phyloP scores from a whole-genome alignment of 495 filamentous ascomycete species.

The Cairneyella variabilis region DNA sequence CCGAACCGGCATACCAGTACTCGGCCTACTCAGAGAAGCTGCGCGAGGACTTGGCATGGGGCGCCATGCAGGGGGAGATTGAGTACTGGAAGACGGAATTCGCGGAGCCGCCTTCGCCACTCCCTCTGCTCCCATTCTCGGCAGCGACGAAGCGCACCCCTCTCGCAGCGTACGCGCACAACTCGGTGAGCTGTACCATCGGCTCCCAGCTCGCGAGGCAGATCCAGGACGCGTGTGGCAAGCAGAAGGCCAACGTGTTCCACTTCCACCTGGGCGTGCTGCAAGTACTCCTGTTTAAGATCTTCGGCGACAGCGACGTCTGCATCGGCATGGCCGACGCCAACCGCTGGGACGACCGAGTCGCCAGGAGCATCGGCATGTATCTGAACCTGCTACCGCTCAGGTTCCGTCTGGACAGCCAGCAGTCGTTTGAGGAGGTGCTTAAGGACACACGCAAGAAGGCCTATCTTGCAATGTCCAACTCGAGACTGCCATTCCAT shows the following conservation, averaged over 20 bases:
- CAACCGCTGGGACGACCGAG: conserved; percentile 21
- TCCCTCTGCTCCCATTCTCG: conserved; percentile 35
- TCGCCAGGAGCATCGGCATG: conserved; percentile 16
- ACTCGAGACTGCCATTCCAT: conserved; percentile 42
- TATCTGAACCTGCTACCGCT: conserved; percentile 27
- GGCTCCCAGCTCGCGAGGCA: neutral
- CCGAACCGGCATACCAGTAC: conserved; percentile 8
- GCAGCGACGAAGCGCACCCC: neutral
- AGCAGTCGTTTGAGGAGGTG: conserved; percentile 9
- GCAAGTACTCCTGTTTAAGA: conserved; percentile 19
- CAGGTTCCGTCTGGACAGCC: conserved; percentile 2
- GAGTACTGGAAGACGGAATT: conserved; percentile 37
- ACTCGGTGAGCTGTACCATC: neutral
- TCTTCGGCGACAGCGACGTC: conserved; percentile 28
- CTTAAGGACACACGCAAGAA: neutral
- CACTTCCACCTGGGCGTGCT: conserved; percentile 31
- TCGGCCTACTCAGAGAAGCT: conserved; percentile 21
- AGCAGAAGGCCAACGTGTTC: conserved; percentile 17
- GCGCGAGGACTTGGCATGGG: neutral
- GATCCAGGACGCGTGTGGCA: conserved; percentile 11
- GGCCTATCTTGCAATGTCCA: neutral
- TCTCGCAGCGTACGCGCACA: neutral
- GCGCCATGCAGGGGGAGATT: conserved; percentile 10
- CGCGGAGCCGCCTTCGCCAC: conserved; percentile 19
- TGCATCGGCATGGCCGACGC: conserved; percentile 43